Evolutionary conservation across 768 basidiomycete genomes (phyloP).

Genomic region (Mycena albidolilacea): DNA sequence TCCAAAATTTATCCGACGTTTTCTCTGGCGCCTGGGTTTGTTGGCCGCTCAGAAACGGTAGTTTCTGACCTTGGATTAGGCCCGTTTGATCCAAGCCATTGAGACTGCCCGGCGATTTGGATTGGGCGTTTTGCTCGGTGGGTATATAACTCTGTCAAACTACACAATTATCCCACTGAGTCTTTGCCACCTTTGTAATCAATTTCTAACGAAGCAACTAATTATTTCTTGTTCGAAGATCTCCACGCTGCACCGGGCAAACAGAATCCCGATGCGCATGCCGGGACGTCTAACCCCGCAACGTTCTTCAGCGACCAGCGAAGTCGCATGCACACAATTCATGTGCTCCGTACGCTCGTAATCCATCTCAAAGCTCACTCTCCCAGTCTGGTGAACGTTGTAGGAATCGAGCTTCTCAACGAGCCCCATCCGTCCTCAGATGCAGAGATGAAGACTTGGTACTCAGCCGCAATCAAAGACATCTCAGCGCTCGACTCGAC

Average conservation of each 20-base stretch:
- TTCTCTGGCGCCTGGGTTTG: slow-evolving; percentile 76
- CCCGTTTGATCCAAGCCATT: slow-evolving; percentile 71
- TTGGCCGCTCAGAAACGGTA: background rate
- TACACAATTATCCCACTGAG: background rate
- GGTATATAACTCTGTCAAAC: slow-evolving; percentile 1
- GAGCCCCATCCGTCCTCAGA: slow-evolving; percentile 69
- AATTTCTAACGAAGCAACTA: background rate
- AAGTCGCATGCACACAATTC: slow-evolving; percentile 64
- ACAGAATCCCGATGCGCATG: slow-evolving; percentile 79
- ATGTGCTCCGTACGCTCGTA: slow-evolving; percentile 63
- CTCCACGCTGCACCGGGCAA: slow-evolving; percentile 84
- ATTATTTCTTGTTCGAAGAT: slow-evolving; percentile 55
- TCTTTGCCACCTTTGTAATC: too few relatives aligned
- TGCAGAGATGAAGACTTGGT: slow-evolving; percentile 72
- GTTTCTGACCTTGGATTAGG: slow-evolving; percentile 15
- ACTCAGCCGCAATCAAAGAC: slow-evolving; percentile 66
- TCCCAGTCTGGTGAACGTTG: slow-evolving; percentile 62
- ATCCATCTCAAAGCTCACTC: slow-evolving; percentile 49
- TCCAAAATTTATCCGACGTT: slow-evolving; percentile 62
- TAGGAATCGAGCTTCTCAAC: slow-evolving; percentile 75
- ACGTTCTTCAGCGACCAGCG: slow-evolving; percentile 63
- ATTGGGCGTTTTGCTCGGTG: slow-evolving; percentile 84
- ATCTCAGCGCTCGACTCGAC: slow-evolving; percentile 65
- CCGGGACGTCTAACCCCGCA: slow-evolving; percentile 69
- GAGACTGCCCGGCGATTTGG: slow-evolving; percentile 67